These are phyloP conservation scores for Diplodia scrobiculata DNA, from an alignment of 2,329 filamentous ascomycete genomes.

Conservation along the genomic window DNA sequence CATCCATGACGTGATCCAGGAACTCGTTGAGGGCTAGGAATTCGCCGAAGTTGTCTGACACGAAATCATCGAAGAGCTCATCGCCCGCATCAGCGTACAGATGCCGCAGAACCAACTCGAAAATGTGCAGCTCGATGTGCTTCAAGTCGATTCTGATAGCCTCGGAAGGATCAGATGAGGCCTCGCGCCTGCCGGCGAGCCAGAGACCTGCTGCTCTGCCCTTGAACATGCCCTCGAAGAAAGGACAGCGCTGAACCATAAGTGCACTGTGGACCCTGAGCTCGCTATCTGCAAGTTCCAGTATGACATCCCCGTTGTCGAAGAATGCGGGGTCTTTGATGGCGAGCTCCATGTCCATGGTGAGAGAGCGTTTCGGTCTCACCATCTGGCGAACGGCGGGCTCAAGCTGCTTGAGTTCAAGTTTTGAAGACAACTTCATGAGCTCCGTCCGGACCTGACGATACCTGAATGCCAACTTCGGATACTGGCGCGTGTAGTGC, in stretches of 20 bases:
- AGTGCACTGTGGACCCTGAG: slow-evolving; percentile 75
- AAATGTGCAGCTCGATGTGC: slow-evolving; percentile 73
- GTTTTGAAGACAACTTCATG: slow-evolving; percentile 76
- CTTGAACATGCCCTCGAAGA: slow-evolving; percentile 86
- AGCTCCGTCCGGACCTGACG: slow-evolving; percentile 79
- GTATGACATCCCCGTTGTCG: slow-evolving; percentile 73
- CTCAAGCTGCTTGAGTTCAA: slow-evolving; percentile 74
- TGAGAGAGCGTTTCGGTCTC: slow-evolving; percentile 63
- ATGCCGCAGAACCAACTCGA: slow-evolving; percentile 75
- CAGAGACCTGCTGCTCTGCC: slow-evolving; percentile 85
- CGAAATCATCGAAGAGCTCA: slow-evolving; percentile 78
- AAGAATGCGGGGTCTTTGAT: slow-evolving; percentile 71
- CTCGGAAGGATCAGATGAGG: slow-evolving; percentile 48
- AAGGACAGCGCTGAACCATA: slow-evolving; percentile 81
- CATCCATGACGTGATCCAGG: slow-evolving; percentile 84
- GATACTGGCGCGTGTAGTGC: slow-evolving; percentile 71
- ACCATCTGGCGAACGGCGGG: slow-evolving; percentile 75
- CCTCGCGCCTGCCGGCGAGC: slow-evolving; percentile 70
- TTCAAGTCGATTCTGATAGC: slow-evolving; percentile 74
- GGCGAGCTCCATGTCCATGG: slow-evolving; percentile 70
- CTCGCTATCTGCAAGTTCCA: slow-evolving; percentile 74
- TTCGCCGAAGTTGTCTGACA: slow-evolving; percentile 59
- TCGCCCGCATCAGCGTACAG: slow-evolving; percentile 81
- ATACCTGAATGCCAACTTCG: slow-evolving; percentile 69
- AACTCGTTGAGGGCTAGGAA: slow-evolving; percentile 69